These are phyloP conservation scores for Hemileccinum impolitum DNA, from an alignment of 768 basidiomycete genomes.

Conservation along the genomic window DNA sequence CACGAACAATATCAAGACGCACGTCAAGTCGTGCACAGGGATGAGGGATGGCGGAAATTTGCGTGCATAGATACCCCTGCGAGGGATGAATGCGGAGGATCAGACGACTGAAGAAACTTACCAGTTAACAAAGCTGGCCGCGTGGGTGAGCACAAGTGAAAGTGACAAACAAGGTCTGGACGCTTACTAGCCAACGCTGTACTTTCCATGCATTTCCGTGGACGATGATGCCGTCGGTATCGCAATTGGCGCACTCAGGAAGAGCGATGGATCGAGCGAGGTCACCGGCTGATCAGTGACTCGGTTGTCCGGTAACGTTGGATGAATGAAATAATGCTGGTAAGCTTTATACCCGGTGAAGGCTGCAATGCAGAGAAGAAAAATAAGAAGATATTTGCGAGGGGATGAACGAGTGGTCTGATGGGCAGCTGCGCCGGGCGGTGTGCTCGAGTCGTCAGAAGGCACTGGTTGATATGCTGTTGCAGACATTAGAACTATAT, in stretches of 20 bases:
- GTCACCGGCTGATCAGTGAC: conserved; percentile 12
- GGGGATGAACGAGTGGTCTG: conserved; percentile 25
- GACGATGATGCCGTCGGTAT: conserved; percentile 16
- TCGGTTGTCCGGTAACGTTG: conserved; percentile 12
- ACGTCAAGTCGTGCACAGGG: conserved; percentile 85
- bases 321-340: conserved; percentile 33
- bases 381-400: conserved; percentile 35
- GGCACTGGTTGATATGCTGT: conserved; percentile 17
- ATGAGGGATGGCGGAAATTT: conserved; percentile 87
- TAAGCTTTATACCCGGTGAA: conserved; percentile 43
- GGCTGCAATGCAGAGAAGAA: conserved; percentile 34
- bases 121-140: conserved; percentile 74
- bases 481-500: conserved; percentile 20
- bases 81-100: conserved; percentile 4
- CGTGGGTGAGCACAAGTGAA: conserved; percentile 9
- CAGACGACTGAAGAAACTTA: conserved; percentile 25
- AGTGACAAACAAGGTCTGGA: neutral
- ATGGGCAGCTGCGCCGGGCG: conserved; percentile 16
- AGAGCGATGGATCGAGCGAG: conserved; percentile 7
- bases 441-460: conserved; percentile 12
- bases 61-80: conserved; percentile 91
- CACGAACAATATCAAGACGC: conserved; percentile 26
- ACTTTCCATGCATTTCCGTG: conserved; percentile 53
- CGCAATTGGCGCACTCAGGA: neutral
- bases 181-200: conserved; percentile 79